Percentiles rank a stretch among this genome's conserved stretches.
These are phyloP conservation scores for Brettanomyces bruxellensis DNA, from an alignment of 805 yeast genomes.

Conservation along the genomic window DNA sequence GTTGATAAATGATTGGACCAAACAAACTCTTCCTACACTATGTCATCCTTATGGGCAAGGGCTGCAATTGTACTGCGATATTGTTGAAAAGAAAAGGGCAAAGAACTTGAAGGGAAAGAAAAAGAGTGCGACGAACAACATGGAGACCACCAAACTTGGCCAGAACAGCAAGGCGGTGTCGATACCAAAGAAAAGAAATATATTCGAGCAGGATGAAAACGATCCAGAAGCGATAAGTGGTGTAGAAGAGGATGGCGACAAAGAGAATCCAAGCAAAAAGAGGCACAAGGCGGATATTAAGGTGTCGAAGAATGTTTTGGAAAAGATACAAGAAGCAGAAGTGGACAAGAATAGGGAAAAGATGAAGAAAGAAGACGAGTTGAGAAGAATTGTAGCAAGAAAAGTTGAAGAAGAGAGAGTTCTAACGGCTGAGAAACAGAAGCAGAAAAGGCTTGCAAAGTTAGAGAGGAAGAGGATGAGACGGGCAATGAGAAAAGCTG, in stretches of 20 bases:
- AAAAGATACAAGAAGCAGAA: background rate
- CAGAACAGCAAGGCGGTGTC: background rate
- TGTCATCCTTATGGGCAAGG: background rate
- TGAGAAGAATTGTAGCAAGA: too few relatives aligned
- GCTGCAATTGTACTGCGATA: slow-evolving; percentile 15
- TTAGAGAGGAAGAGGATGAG: too few relatives aligned
- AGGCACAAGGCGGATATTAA: background rate
- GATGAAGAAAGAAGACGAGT: too few relatives aligned
- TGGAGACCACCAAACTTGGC: background rate
- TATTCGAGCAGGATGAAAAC: slow-evolving; percentile 11
- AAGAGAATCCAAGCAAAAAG: background rate
- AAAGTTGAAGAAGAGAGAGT: too few relatives aligned
- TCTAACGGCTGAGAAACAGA: too few relatives aligned
- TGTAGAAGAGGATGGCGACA: background rate
- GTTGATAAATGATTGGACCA: slow-evolving; percentile 45
- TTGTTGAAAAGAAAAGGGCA: background rate
- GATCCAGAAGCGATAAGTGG: background rate
- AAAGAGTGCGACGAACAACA: too few relatives aligned
- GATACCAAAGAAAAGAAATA: slow-evolving; percentile 6
- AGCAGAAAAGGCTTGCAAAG: too few relatives aligned
- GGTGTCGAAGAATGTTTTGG: background rate
- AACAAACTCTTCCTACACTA: slow-evolving; percentile 39
- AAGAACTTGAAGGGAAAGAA: background rate
- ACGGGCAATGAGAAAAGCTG: too few relatives aligned
- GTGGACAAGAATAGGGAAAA: slow-evolving; percentile 1